Evolutionary conservation across 257 asterid genomes (phyloP), one percentile per base, ranked within the genome.

Genomic region (Haberlea rhodopensis): DNA sequence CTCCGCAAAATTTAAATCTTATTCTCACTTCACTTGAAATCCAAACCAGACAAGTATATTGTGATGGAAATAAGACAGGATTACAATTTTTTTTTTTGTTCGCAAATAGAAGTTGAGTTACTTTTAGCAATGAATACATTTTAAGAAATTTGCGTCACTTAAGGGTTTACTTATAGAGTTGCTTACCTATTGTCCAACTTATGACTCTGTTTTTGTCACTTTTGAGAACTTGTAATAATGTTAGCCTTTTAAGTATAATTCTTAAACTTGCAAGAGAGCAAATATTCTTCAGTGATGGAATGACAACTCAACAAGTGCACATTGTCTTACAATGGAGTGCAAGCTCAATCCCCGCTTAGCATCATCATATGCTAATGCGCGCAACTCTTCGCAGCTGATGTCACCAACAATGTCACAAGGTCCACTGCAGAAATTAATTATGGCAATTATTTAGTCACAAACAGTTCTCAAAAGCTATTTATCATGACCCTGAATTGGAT

Each of bases 351-450:
- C 97, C 40, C 70, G 79, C 73, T 77, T 85, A 34, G 91, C 91
- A 56, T 94, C 97, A 27, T 87, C 91, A 62, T 94, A 89, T 75
- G 99, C 97, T 37, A 75, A 73, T 62, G 87, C 86, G 66, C 95
- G 94, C 86, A 94, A 69, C 80, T 94, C 97, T 70, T 94, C 99
- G 23, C 57, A 86, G 77, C 96, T 89, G 76, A 80, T 69, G 77
- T 94, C 99, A 59, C 99, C 97, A 26, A 61, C 73, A 67, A 85
- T 70, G 73, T 94, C 99, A 75, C 99, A 92, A 31, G 96, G 91
- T 66, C 91, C 88, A n/a, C 99, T 89, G 90, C 75, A 70, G 53
- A 75, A 61, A 49, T 37, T n/a, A 11, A 37, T 10, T 34, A 34
- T 34, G 16, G 16, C 43, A 37, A 37, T 37, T 3, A 37, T 48